These are phyloP conservation scores for Trametes cingulata DNA, from an alignment of 768 basidiomycete genomes.

Conservation along the genomic window DNA sequence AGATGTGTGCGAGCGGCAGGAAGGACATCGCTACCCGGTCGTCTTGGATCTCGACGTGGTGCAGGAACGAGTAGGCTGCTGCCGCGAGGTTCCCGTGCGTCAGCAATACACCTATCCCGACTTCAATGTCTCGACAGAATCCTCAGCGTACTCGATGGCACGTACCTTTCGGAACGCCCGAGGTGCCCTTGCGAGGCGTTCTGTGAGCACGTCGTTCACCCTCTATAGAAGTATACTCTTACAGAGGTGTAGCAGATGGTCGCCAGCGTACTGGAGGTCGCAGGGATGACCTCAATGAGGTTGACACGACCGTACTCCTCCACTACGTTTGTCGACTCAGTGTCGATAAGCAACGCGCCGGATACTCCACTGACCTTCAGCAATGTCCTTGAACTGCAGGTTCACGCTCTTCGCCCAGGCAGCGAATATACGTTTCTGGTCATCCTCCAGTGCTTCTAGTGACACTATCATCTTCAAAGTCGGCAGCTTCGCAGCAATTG, in stretches of 20 bases:
- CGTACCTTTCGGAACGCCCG: constrained; percentile 77
- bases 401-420: constrained; percentile 71
- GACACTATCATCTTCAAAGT: constrained; percentile 75
- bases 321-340: constrained; percentile 44
- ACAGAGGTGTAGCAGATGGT: constrained; percentile 96
- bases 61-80: constrained; percentile 55
- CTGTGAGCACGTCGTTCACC: not conserved
- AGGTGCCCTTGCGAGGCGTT: constrained; percentile 67
- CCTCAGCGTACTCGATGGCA: not conserved
- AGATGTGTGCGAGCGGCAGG: constrained; percentile 21
- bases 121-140: not conserved
- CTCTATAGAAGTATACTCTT: too few relatives aligned
- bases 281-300: constrained; percentile 58
- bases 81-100: constrained; percentile 67
- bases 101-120: constrained; percentile 61
- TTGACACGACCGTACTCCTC: constrained; percentile 71
- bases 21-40: constrained; percentile 31
- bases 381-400: constrained; percentile 61
- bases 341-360: not conserved
- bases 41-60: constrained; percentile 46
- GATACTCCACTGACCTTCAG: constrained; percentile 55
- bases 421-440: constrained; percentile 54
- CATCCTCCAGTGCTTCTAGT: constrained; percentile 59
- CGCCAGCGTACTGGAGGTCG: constrained; percentile 63
- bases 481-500: constrained; percentile 61